Conservation (phyloP, 148 eudicot species). For the Rhododendron williamsianum region DNA sequence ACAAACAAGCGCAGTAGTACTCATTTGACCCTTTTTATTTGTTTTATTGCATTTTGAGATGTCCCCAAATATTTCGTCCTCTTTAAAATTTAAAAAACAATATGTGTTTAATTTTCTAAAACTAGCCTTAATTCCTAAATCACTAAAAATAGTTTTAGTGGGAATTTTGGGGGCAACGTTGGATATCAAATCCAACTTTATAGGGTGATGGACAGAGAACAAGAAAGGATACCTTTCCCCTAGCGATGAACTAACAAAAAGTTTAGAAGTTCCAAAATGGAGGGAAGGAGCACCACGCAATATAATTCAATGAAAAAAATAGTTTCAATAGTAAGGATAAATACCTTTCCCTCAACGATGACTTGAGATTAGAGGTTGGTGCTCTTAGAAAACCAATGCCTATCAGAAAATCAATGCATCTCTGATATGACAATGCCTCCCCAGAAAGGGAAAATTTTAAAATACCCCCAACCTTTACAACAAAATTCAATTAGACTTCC, state of each 20-base stretch:
- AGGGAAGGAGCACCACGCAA: not conserved
- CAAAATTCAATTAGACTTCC: too few relatives aligned
- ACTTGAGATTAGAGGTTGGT: constrained; percentile 82
- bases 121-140: not conserved
- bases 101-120: not conserved
- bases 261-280: not conserved
- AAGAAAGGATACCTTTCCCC: not conserved
- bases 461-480: too few relatives aligned
- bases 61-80: not conserved
- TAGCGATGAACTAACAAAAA: not conserved
- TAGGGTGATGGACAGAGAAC: not conserved
- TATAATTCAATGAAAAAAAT: not conserved
- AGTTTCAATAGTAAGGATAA: not conserved
- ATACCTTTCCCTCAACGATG: constrained; percentile 91
- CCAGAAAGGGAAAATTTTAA: too few relatives aligned
- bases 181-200: not conserved
- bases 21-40: too few relatives aligned
- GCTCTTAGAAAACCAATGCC: too few relatives aligned
- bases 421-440: too few relatives aligned
- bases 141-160: not conserved
- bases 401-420: constrained; percentile 1
- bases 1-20: constrained; percentile 1
- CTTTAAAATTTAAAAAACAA: not conserved
- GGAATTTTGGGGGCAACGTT: not conserved
- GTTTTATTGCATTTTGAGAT: too few relatives aligned